Evolutionary conservation across 1,284 basidiomycete genomes (phyloP), one percentile per base, ranked within the genome.

Genomic region (Apiotrichum veenhuisii): DNA sequence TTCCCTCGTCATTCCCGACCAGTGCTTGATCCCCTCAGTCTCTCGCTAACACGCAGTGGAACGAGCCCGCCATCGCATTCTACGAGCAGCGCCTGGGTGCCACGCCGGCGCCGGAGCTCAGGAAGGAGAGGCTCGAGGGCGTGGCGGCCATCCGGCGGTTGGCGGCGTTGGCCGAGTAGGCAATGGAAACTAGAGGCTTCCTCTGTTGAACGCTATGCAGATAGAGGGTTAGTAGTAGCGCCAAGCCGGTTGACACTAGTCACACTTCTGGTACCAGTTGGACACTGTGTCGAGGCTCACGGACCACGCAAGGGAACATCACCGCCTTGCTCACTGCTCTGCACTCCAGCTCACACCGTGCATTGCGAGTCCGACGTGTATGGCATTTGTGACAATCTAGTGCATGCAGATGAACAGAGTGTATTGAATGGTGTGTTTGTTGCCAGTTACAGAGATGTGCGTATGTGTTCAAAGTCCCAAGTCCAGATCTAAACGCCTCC

Each of bases 361-460:
- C n/a, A n/a, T n/a, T n/a, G n/a, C n/a, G n/a, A n/a, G n/a, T n/a
- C n/a, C n/a, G n/a, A n/a, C n/a, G n/a, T n/a, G n/a, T n/a, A n/a
- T 37, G 30, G 30, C 30, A 7, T 12, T 30, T 30, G 30, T 30
- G 30, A 30, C 12, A 30, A 30, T 30, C 30, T 30, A 30, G 30
- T 30, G 30, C 30, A 30, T 30, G 30, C 30, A 36, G 22, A 20
- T 25, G 20, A 22, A 36, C 33, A 33, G 18, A n/a, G 45, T 26
- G 34, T 33, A 43, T 43, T 43, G 42, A 43, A 23, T 10, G 27
- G 37, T 50, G n/a, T n/a, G n/a, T n/a, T n/a, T n/a, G n/a, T n/a
- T n/a, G n/a, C n/a, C n/a, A n/a, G 48, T 12, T 48, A 23, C 33
- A 36, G 46, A 40, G 48, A n/a, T 49, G 26, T 42, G 40, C 36